These are phyloP conservation scores for Myriosclerotinia duriaeana DNA, from an alignment of 2,329 filamentous ascomycete species.

Conservation along the genomic window DNA sequence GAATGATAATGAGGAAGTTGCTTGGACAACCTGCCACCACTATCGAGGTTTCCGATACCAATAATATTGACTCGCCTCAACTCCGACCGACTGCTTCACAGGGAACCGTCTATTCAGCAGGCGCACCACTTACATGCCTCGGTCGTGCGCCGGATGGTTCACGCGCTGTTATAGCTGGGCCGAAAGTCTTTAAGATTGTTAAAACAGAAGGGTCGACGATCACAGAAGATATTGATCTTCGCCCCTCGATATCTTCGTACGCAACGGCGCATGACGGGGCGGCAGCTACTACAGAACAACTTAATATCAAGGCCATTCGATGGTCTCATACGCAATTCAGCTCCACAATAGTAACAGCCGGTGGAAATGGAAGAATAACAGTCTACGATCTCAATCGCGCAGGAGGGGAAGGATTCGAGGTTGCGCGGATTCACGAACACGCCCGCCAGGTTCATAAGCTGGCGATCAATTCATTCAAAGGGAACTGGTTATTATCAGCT, in stretches of 20 bases:
- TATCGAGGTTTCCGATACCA: slow-evolving; percentile 32
- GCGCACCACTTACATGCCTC: slow-evolving; percentile 56
- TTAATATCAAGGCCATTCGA: slow-evolving; percentile 63
- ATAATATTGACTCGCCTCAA: slow-evolving; percentile 32
- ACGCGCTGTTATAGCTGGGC: slow-evolving; percentile 57
- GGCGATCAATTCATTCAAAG: slow-evolving; percentile 60
- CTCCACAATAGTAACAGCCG: slow-evolving; percentile 60
- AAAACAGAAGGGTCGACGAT: slow-evolving; percentile 52
- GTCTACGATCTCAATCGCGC: slow-evolving; percentile 59
- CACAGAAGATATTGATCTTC: slow-evolving; percentile 58
- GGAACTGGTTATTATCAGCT: slow-evolving; percentile 59
- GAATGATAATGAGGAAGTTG: slow-evolving; percentile 40
- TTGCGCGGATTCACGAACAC: slow-evolving; percentile 61
- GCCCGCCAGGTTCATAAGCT: slow-evolving; percentile 63
- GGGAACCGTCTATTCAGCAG: slow-evolving; percentile 53
- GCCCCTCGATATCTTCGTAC: slow-evolving; percentile 55
- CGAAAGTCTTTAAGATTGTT: slow-evolving; percentile 60
- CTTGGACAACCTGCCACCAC: slow-evolving; percentile 34
- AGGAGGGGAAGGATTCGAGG: slow-evolving; percentile 45
- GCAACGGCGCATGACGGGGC: slow-evolving; percentile 45
- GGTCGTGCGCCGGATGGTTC: slow-evolving; percentile 58
- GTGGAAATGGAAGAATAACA: slow-evolving; percentile 63
- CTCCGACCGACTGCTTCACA: slow-evolving; percentile 48
- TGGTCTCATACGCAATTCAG: slow-evolving; percentile 51
- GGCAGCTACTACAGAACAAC: slow-evolving; percentile 51